Base-by-base conservation (phyloP, 495 filamentous ascomycete genomes). In the Ascodesmis nigricans region DNA sequence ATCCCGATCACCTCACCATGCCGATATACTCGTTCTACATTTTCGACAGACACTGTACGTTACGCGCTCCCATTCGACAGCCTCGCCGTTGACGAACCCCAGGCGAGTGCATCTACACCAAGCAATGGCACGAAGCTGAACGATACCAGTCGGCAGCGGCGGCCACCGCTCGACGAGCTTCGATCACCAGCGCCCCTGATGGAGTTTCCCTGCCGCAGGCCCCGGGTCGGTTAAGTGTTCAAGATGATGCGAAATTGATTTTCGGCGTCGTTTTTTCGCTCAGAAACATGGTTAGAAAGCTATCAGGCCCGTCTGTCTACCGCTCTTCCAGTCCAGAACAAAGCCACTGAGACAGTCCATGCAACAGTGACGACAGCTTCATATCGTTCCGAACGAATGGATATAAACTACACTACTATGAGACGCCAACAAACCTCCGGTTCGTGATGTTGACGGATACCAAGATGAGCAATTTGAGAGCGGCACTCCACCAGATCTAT, bases 331-430 rank as follows among this genome's bases (percentile, higher is more conserved):
- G n/a, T n/a, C n/a, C n/a, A n/a, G n/a, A 4, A 20, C 29, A 20
- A 19, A 15, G n/a, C 9, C n/a, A n/a, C n/a, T n/a, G n/a, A n/a
- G n/a, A n/a, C n/a, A n/a, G 18, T n/a, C 23, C 20, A n/a, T 6
- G 14, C 24, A 16, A 36, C 40, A 52, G 49, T 34, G 49, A 52
- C 1, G 50, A 39, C 58, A 83, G 75, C 54, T 95, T 93, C 56
- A 73, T 93, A 41, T 72, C 69, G 22, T 95, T 73, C 57, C 70
- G 76, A 45, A 97, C 87, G 34, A 74, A 65, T 44, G 78, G 91
- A 53, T 97, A 97, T 60, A 92, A 93, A 58, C 70, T 95, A 35
- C 87, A 97, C 61, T 97, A 91, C 61, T 95, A 92, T 65, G 87
- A 97, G 63, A 93, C 87, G 9, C 78, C 80, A 0, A 91, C 81